These are phyloP conservation scores for Prunus dulcis DNA, from an alignment of 306 rosid genomes.

Conservation along the genomic window DNA sequence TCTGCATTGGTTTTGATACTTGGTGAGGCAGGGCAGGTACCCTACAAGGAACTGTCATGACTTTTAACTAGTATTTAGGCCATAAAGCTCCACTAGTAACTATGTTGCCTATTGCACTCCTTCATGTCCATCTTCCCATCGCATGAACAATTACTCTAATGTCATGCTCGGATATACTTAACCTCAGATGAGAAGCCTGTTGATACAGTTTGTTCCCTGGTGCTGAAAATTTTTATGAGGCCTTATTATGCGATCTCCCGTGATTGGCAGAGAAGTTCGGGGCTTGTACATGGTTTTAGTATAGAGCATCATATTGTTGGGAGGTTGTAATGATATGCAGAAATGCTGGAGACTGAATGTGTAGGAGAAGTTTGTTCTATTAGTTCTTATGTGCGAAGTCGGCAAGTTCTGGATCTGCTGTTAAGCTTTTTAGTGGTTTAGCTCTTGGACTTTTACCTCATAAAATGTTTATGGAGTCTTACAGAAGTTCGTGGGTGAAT, in stretches of 20 bases:
- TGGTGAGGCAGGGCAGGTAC: conserved; percentile 23
- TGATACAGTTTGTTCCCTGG: neutral
- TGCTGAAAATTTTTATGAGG: conserved; percentile 8
- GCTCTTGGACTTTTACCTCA: neutral
- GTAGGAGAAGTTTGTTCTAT: neutral
- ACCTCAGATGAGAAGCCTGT: conserved; percentile 8
- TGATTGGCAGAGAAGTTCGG: neutral
- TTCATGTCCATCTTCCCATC: neutral
- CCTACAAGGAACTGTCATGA: conserved; percentile 1
- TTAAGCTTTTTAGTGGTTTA: neutral
- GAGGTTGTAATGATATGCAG: neutral
- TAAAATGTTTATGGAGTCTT: neutral
- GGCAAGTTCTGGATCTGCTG: neutral
- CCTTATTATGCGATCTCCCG: conserved; percentile 4
- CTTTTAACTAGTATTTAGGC: conserved; percentile 1
- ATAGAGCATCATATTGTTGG: neutral
- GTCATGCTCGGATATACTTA: neutral
- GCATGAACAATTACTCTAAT: neutral
- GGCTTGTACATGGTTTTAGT: neutral
- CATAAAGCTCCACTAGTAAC: conserved; percentile 8
- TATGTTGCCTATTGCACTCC: conserved; percentile 1
- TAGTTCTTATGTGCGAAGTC: neutral
- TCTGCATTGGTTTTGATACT: conserved; percentile 12
- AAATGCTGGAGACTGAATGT: neutral
- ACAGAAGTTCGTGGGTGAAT: conserved; percentile 10